Base-by-base conservation (phyloP, 2,329 filamentous ascomycete species). In the Aspergillus versicolor region DNA sequence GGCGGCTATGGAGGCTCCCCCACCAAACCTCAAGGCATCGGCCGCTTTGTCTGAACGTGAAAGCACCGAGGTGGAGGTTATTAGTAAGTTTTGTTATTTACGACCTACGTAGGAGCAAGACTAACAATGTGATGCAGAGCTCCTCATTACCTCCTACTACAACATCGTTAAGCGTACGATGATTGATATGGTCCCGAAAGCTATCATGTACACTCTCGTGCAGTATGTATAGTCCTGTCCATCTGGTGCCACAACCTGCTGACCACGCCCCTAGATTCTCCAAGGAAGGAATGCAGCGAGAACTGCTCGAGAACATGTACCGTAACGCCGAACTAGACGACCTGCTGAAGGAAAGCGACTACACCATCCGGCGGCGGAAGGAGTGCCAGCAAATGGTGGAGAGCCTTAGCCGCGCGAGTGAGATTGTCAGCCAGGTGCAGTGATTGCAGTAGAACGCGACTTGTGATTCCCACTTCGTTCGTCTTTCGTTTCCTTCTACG, bases 331-430 rank as follows among this genome's bases (percentile, higher is more conserved):
- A 93, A 67, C 83, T 97, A 27, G 94, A 99, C 66, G 92, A 97
- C 61, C 82, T 99, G 63, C 87, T 99, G 63, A 97, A 96, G 83
- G 94, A 99, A 79, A 96, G 91, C 73, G 94, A 99, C 76, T 97
- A 96, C 82, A 99, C 94, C 3, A 84, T 96, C 69, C 87, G 93
- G 69, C 84, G 94, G 75, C 85, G 94, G 75, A 99, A 99, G 82
- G 94, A 99, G 77, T 99, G 94, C 78, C 92, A 95, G 78, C 92
- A 97, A 78, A 99, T 99, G 94, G 94, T 99, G 51, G 94, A 99
- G 77, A 95, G 90, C 54, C 81, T 99, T 70, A 79, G 83, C 66
- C 89, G 90, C 76, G 94, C 94, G 56, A 94, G 88, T 76, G 94
- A 99, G 81, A 97, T 99, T 78, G 94, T 99, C 73, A 92, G 91